Evolutionary conservation across 2,329 filamentous ascomycete genomes (phyloP), one percentile per base, ranked within the genome.

Genomic region (Passalora sequoiae): DNA sequence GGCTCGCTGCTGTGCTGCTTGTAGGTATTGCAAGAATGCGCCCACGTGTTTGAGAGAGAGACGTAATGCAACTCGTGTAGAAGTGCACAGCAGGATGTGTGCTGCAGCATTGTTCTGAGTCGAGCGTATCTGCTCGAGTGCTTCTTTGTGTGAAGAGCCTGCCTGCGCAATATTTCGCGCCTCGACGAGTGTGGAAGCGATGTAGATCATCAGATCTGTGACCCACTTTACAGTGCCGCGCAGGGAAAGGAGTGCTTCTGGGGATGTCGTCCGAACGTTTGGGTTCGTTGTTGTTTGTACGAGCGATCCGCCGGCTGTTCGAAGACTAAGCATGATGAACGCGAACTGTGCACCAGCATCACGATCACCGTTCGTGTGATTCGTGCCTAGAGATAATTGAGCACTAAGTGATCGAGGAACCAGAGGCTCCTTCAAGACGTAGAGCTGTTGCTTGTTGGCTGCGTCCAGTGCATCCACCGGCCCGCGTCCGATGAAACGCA

Each of bases 141-240:
- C 51, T 30, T 51, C 28, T 32, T 49, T 47, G 4, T 47, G 28
- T 6, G 41, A 38, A n/a, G 27, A 21, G 17, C 29, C 22, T 12
- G 35, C 21, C 22, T 42, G 10, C 4, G 38, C 15, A 7, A 50
- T 39, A 3, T 51, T 47, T 10, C 66, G 64, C 24, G 73, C 60
- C 13, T 67, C 61, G 43, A 72, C 66, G 28, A 82, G 61, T 21
- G 75, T 73, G 53, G 77, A 73, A 29, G 80, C 58, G 20, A 80
- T 65, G 57, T 72, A 80, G 15, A 73, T 67, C 47, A 75, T 71
- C 39, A 81, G 70, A 50, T 91, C 83, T 25, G 89, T 72, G 0
- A 79, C 78, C 89, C 89, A 96, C 59, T 78, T 82, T 3, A 84
- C 79, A 42, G 88, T 84, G 16, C 86, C 86, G 4, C 82, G 76